Conservation (phyloP, 2,329 filamentous ascomycete genomes). For the Aspergillus glaucus region DNA sequence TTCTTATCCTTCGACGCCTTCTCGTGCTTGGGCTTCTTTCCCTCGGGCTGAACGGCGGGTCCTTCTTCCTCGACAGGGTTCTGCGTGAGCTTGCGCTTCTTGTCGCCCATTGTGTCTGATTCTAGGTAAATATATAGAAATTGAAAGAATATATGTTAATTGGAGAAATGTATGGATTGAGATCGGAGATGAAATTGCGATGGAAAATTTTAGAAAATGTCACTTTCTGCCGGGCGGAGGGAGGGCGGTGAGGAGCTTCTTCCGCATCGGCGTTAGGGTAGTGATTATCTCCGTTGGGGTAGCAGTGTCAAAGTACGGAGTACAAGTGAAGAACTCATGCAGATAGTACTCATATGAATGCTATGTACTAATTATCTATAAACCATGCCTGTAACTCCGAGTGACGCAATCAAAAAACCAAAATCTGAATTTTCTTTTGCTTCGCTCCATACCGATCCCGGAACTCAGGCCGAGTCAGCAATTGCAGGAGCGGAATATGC, state of each 20-base stretch:
- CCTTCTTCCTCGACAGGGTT: constrained; percentile 20
- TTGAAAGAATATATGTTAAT: background rate
- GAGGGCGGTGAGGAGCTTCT: constrained; percentile 19
- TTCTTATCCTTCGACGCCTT: constrained; percentile 19
- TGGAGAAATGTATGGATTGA: background rate
- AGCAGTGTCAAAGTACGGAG: no score
- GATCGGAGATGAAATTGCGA: constrained; percentile 1
- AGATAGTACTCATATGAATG: background rate
- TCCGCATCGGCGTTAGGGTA: background rate
- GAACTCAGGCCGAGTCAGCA: constrained; percentile 66
- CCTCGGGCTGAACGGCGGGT: constrained; percentile 18
- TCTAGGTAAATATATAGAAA: background rate
- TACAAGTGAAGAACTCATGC: background rate
- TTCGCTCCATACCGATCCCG: constrained; percentile 59
- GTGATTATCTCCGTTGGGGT: background rate
- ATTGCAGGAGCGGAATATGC: constrained; percentile 68
- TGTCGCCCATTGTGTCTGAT: constrained; percentile 25
- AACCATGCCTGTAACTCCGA: background rate
- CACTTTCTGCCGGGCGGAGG: constrained; percentile 21
- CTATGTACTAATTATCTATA: background rate
- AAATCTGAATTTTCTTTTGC: constrained; percentile 46
- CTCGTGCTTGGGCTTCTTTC: constrained; percentile 30
- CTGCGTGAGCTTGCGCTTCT: constrained; percentile 35
- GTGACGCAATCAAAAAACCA: constrained; percentile 42
- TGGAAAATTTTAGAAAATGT: constrained; percentile 20